Conservation (phyloP, 345 rosid genomes). For the Microcos paniculata region DNA sequence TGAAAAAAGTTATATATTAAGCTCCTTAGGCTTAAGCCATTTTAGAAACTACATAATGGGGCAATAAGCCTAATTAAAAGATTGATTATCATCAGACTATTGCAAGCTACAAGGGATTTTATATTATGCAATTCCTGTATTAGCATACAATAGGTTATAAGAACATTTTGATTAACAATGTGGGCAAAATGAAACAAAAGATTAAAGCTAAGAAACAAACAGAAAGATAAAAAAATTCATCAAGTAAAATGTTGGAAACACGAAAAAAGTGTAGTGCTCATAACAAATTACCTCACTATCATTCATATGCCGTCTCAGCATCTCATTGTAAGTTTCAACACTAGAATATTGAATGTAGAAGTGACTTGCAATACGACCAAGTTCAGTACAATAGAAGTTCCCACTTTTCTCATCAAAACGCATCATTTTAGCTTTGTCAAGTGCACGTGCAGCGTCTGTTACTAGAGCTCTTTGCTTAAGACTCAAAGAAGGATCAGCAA, state of each 20-base stretch:
- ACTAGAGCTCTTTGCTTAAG: constrained; percentile 86
- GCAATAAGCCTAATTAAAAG: not conserved
- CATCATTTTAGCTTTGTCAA: constrained; percentile 99
- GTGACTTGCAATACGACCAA: constrained; percentile 99
- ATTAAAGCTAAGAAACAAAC: constrained; percentile 1
- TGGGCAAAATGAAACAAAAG: constrained; percentile 3
- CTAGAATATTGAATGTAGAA: constrained; percentile 96
- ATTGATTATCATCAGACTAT: not conserved
- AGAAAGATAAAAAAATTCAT: not conserved
- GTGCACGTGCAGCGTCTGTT: constrained; percentile 94
- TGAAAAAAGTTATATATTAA: constrained; percentile 5
- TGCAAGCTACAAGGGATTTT: not conserved
- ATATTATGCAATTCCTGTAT: not conserved
- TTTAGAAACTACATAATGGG: not conserved
- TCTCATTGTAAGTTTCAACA: constrained; percentile 96
- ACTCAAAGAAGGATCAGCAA: constrained; percentile 86
- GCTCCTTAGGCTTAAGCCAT: not conserved
- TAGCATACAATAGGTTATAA: not conserved
- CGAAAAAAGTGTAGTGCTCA: not conserved
- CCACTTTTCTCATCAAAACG: constrained; percentile 99
- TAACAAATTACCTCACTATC: constrained; percentile 74
- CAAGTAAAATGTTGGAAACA: constrained; percentile 18
- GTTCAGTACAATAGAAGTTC: constrained; percentile 95
- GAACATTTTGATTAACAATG: not conserved
- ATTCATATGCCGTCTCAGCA: constrained; percentile 90